Percentiles rank a stretch among this genome's conserved stretches.
Evolutionary conservation across 768 basidiomycete species (phyloP).

Genomic region (Lentinus tigrinus): DNA sequence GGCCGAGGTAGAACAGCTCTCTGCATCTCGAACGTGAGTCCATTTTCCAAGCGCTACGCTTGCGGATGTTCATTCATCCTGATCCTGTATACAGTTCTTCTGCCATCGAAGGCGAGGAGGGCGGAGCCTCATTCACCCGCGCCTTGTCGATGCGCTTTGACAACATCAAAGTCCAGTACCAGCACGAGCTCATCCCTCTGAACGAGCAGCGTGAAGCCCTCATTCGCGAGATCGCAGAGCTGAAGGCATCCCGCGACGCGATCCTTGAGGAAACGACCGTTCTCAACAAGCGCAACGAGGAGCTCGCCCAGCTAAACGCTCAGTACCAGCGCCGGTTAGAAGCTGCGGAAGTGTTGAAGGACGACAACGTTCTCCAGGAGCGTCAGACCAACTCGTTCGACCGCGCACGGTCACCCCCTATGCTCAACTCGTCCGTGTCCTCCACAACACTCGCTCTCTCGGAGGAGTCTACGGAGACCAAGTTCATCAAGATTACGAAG

Average conservation of each 20-base stretch:
- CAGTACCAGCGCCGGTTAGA: slow-evolving; percentile 84
- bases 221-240: slow-evolving; percentile 78
- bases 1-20: slow-evolving; percentile 91
- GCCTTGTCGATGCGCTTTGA: slow-evolving; percentile 86
- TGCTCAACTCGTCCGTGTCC: slow-evolving; percentile 30
- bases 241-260: slow-evolving; percentile 81
- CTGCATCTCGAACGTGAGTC: slow-evolving; percentile 67
- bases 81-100: slow-evolving; percentile 18
- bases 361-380: slow-evolving; percentile 19
- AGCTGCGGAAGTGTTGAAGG: slow-evolving; percentile 12
- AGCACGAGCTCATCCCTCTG: slow-evolving; percentile 82
- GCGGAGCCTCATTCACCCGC: slow-evolving; percentile 40
- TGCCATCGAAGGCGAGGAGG: slow-evolving; percentile 18
- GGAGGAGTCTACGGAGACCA: slow-evolving; percentile 48
- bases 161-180: slow-evolving; percentile 82
- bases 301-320: slow-evolving; percentile 83
- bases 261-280: slow-evolving; percentile 91
- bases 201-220: slow-evolving; percentile 79
- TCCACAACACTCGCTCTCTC: slow-evolving; percentile 42
- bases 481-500: slow-evolving; percentile 37
- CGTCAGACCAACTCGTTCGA: slow-evolving; percentile 13
- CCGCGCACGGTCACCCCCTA: slow-evolving; percentile 23
- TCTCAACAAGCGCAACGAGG: slow-evolving; percentile 89
- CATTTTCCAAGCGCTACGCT: neutral
- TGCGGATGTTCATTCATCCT: slow-evolving; percentile 1